Percentiles rank a stretch among this genome's conserved stretches.
Conservation (phyloP, 306 rosid species). For the Inga oerstediana region DNA sequence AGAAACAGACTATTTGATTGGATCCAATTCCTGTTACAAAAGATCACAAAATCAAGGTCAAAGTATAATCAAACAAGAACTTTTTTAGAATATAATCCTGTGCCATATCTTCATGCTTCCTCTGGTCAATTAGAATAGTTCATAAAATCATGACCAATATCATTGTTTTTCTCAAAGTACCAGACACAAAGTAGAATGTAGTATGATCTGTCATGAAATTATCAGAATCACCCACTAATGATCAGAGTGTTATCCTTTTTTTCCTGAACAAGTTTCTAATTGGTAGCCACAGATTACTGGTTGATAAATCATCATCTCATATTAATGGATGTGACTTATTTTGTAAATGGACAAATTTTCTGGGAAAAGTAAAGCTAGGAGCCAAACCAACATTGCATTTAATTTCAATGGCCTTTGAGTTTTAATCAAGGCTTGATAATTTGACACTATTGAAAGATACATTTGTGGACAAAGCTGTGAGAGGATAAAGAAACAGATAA, state of each 20-base stretch:
- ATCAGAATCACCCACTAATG: constrained; percentile 15
- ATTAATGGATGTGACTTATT: neutral
- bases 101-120: constrained; percentile 18
- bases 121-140: neutral
- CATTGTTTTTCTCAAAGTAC: constrained; percentile 1
- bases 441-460: constrained; percentile 46
- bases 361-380: neutral
- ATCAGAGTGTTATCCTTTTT: constrained; percentile 13
- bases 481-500: constrained; percentile 45
- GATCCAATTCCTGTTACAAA: neutral
- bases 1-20: neutral
- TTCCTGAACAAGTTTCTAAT: neutral
- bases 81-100: neutral
- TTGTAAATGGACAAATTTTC: neutral
- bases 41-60: neutral
- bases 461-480: constrained; percentile 36
- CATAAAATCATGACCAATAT: neutral
- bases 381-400: neutral
- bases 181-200: neutral
- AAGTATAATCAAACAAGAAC: neutral
- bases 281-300: constrained; percentile 18
- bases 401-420: constrained; percentile 4
- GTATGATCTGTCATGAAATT: constrained; percentile 12
- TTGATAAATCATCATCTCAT: constrained; percentile 15
- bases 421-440: constrained; percentile 15